These are phyloP conservation scores for Schizosaccharomyces cryophilus DNA, from an alignment of 805 yeast genomes.

Conservation along the genomic window DNA sequence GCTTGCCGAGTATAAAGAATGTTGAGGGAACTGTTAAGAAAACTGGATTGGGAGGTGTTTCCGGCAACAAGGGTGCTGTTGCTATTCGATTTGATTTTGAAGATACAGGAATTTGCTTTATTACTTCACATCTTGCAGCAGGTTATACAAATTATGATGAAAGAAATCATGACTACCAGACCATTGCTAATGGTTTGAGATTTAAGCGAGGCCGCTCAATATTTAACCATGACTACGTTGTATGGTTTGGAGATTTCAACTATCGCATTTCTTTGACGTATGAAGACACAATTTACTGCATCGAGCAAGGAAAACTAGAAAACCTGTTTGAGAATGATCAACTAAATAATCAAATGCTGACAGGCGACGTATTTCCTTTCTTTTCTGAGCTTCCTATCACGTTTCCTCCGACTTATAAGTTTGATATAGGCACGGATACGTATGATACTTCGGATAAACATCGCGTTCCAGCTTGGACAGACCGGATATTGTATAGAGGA, in stretches of 20 bases:
- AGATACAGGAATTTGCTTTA: slow-evolving; percentile 52
- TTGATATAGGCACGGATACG: slow-evolving; percentile 52
- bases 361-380: slow-evolving; percentile 46
- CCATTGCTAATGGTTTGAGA: slow-evolving; percentile 48
- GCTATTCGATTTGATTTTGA: slow-evolving; percentile 74
- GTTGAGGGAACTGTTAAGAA: slow-evolving; percentile 89
- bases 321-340: slow-evolving; percentile 52
- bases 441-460: slow-evolving; percentile 84
- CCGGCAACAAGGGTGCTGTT: slow-evolving; percentile 93
- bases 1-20: slow-evolving; percentile 37
- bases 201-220: slow-evolving; percentile 58
- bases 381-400: slow-evolving; percentile 53
- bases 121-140: slow-evolving; percentile 86
- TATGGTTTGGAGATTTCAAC: slow-evolving; percentile 92
- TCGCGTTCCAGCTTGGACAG: slow-evolving; percentile 92
- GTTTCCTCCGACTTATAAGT: slow-evolving; percentile 80
- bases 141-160: slow-evolving; percentile 65
- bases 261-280: slow-evolving; percentile 49
- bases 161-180: slow-evolving; percentile 60
- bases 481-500: slow-evolving; percentile 40
- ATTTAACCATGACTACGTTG: slow-evolving; percentile 58
- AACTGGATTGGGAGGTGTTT: slow-evolving; percentile 88
- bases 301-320: slow-evolving; percentile 23
- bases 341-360: slow-evolving; percentile 44
- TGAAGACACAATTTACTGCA: slow-evolving; percentile 41